Evolutionary conservation across 805 yeast genomes (phyloP), one percentile per base, ranked within the genome.

Genomic region (Hermanozyma aechmeae): DNA sequence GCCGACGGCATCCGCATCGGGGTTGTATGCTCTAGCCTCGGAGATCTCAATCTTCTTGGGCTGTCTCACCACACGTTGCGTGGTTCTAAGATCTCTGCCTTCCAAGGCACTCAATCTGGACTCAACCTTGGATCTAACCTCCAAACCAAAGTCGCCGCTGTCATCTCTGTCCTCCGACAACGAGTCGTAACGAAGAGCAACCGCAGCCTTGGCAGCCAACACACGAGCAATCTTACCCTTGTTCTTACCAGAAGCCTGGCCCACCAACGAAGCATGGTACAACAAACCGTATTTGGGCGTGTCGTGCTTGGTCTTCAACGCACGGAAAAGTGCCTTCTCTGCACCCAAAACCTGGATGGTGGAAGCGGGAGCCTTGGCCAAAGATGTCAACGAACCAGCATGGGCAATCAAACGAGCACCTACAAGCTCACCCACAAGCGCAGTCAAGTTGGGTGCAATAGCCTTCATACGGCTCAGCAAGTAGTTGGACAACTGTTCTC

Each of bases 191-290:
- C 98, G 83, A 46, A 89, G 69, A 38, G 96, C 83, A 49, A 92
- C 93, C 32, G 98, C 94, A 44, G 96, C 95, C 69, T 92, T 92
- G 35, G 97, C 97, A 47, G 98, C 98, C 41, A 92, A 74, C 45
- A 92, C 95, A 69, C 98, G 80, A 34, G 98, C 97, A 56, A 92
- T 85, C 71, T 87, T 92, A 68, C 98, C 98, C 73, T 92, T 92
- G 69, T 92, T 92, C 65, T 82, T 82, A 63, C 96, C 96, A 29
- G 94, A 73, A 34, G 98, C 98, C 71, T 89, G 96, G 42, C 98
- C 98, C 45, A 92, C 93, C 41, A 92, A 71, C 17, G 96, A 84
- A 34, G 97, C 95, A 57, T 92, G 97, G 70, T 92, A 92, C 46
- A 92, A 71, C 50, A 92, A 70, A 68, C 98, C 98, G 55, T 92